Percentiles rank a stretch among this genome's conserved stretches.
Evolutionary conservation across 2,329 filamentous ascomycete species (phyloP).

Genomic region (Pseudogymnoascus sp.): DNA sequence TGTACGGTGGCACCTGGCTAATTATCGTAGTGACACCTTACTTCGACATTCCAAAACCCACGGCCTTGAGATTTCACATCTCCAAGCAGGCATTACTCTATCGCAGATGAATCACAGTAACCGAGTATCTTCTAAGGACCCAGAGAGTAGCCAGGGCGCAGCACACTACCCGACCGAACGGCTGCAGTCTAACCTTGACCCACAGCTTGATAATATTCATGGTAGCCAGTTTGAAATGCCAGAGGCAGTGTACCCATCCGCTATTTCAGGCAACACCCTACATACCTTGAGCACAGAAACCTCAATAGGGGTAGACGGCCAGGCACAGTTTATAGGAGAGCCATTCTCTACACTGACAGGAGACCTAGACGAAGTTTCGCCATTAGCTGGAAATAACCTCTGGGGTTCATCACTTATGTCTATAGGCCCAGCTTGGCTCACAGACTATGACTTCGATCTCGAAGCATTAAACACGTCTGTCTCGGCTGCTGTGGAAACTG

Average conservation of each 20-base stretch:
- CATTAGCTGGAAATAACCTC: not conserved
- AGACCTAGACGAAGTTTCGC: not conserved
- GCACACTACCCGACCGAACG: not conserved
- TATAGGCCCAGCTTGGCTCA: not conserved
- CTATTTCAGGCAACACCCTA: too few relatives aligned
- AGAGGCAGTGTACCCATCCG: too few relatives aligned
- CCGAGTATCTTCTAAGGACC: not conserved
- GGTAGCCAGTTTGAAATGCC: too few relatives aligned
- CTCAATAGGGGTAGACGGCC: too few relatives aligned
- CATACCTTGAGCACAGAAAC: too few relatives aligned
- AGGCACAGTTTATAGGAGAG: too few relatives aligned
- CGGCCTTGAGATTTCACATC: not conserved
- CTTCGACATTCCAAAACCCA: constrained; percentile 8
- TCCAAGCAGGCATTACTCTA: not conserved
- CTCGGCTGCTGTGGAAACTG: not conserved
- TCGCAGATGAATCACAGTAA: not conserved
- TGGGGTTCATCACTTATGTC: not conserved
- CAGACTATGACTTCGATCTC: constrained; percentile 7
- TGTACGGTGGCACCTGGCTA: not conserved
- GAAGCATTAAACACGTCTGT: constrained; percentile 10
- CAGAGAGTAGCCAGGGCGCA: not conserved
- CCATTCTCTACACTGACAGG: too few relatives aligned
- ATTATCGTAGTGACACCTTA: not conserved
- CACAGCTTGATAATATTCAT: too few relatives aligned
- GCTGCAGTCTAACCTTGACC: not conserved